Evolutionary conservation across 257 asterid genomes (phyloP).

Genomic region (Scutellaria barbata): DNA sequence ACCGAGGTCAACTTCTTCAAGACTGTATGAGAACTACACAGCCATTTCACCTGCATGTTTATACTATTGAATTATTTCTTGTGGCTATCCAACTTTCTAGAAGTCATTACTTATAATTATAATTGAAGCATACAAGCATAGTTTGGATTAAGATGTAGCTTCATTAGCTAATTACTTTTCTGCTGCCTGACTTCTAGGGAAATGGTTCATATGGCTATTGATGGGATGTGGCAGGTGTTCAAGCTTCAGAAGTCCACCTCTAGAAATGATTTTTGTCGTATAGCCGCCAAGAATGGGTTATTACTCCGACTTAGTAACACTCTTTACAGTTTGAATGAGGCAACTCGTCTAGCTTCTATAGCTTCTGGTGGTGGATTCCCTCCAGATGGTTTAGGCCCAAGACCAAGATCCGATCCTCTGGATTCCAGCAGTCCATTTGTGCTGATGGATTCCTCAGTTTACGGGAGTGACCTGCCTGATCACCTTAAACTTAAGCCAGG

Average conservation of each 20-base stretch:
- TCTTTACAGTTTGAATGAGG: slow-evolving; percentile 92
- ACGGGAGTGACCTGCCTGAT: slow-evolving; percentile 73
- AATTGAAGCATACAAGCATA: slow-evolving; percentile 9
- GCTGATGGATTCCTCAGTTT: slow-evolving; percentile 58
- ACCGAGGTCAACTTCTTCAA: slow-evolving; percentile 10
- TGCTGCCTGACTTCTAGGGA: slow-evolving; percentile 66
- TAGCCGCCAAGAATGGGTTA: slow-evolving; percentile 94
- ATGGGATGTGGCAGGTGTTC: slow-evolving; percentile 99
- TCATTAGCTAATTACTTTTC: slow-evolving; percentile 34
- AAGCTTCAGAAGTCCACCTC: slow-evolving; percentile 95
- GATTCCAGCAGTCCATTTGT: slow-evolving; percentile 62
- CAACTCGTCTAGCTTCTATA: slow-evolving; percentile 80
- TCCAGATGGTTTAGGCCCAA: slow-evolving; percentile 64
- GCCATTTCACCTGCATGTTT: slow-evolving; percentile 25
- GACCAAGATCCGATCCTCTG: slow-evolving; percentile 76
- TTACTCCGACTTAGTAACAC: slow-evolving; percentile 90
- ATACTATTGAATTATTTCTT: slow-evolving; percentile 13
- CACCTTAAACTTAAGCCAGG: slow-evolving; percentile 68
- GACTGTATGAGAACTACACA: slow-evolving; percentile 10
- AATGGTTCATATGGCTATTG: slow-evolving; percentile 99
- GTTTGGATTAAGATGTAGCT: slow-evolving; percentile 22
- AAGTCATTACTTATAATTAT: slow-evolving; percentile 11
- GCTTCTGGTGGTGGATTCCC: slow-evolving; percentile 79
- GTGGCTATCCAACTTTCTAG: slow-evolving; percentile 18
- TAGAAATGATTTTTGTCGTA: slow-evolving; percentile 91